phyloP scores from a whole-genome alignment of 202 grass and related monocot genomes.

The Elaeis oleifera region DNA sequence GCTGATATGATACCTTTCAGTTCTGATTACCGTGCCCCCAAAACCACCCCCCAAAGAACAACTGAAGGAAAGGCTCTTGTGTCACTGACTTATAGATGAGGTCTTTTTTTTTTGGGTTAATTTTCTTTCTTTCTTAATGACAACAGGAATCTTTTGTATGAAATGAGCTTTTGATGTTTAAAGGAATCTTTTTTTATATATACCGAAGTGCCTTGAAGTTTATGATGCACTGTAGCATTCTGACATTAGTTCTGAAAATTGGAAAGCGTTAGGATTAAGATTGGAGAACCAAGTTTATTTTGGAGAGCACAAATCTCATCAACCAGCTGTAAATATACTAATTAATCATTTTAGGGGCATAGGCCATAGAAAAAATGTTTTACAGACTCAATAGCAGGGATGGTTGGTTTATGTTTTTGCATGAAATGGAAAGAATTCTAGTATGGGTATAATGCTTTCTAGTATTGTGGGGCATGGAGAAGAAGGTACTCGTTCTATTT shows the following conservation, averaged over 20 bases:
- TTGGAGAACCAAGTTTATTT: too few relatives aligned
- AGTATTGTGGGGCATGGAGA: too few relatives aligned
- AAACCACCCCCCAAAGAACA: constrained; percentile 19
- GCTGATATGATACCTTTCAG: constrained; percentile 5
- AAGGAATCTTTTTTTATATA: background rate
- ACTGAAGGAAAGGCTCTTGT: background rate
- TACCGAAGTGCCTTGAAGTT: background rate
- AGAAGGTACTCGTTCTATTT: background rate
- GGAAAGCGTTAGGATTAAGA: too few relatives aligned
- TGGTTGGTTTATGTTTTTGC: too few relatives aligned
- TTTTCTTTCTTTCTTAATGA: background rate
- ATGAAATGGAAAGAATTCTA: too few relatives aligned
- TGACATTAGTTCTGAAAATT: too few relatives aligned
- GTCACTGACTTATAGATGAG: too few relatives aligned
- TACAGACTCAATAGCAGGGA: too few relatives aligned
- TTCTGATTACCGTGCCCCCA: constrained; percentile 10
- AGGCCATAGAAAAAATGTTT: too few relatives aligned
- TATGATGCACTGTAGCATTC: background rate
- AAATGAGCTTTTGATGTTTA: constrained; percentile 1
- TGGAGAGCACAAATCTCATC: too few relatives aligned
- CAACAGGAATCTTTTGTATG: background rate
- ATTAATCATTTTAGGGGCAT: too few relatives aligned
- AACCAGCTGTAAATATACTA: too few relatives aligned
- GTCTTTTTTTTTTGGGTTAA: background rate
- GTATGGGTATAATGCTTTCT: background rate